Evolutionary conservation across 2,329 filamentous ascomycete species (phyloP).

Genomic region (Cercospora citrullina): DNA sequence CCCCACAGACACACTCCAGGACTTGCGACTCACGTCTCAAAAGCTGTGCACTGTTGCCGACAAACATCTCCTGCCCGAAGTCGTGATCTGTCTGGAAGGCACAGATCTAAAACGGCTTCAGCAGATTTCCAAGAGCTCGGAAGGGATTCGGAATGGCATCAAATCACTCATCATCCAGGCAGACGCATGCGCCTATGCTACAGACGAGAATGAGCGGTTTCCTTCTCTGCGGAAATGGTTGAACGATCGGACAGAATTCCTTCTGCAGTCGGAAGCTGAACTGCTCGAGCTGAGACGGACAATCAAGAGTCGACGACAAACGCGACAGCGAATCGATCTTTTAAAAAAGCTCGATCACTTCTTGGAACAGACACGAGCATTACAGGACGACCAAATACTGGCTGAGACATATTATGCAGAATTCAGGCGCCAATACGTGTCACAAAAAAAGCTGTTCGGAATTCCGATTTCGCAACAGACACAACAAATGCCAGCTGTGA

Average conservation of each 20-base stretch:
- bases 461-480: not conserved
- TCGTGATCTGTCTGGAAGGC: constrained; percentile 2
- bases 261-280: not conserved
- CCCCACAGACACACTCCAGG: not conserved
- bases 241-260: not conserved
- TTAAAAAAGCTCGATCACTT: not conserved
- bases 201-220: not conserved
- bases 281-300: not conserved
- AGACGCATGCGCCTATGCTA: not conserved
- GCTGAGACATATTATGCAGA: not conserved
- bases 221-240: not conserved
- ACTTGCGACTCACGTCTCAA: constrained; percentile 6
- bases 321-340: not conserved
- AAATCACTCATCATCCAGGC: constrained; percentile 3
- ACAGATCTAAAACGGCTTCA: not conserved
- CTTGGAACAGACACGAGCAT: not conserved
- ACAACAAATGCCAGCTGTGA: not conserved
- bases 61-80: not conserved
- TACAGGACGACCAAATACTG: not conserved
- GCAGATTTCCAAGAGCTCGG: not conserved
- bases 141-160: not conserved
- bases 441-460: not conserved
- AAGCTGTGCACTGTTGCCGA: not conserved
- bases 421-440: not conserved
- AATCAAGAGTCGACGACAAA: not conserved